Evolutionary conservation across 2,329 filamentous ascomycete genomes (phyloP), one percentile per base, ranked within the genome.

Genomic region (Zymoseptoria ardabiliae): DNA sequence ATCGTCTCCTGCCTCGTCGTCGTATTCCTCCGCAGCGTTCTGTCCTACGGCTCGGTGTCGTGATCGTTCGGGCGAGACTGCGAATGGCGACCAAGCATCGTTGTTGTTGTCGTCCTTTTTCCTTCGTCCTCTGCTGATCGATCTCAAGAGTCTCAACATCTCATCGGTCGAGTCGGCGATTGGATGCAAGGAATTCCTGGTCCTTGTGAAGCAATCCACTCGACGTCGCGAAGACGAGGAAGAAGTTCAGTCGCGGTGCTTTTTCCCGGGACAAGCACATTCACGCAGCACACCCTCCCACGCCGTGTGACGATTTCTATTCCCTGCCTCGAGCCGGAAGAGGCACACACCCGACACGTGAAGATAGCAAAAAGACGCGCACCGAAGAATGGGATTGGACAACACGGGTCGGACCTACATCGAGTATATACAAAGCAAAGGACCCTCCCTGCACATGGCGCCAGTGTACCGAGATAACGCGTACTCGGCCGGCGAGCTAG

Each of bases 51-150:
- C 63, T 20, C 70, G 68, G 50, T 66, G 53, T 53, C 68, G 63
- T 52, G 68, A 62, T 56, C 63, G 60, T 58, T 70, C 69, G 52
- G 68, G 67, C 21, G 68, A 67, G 13, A 45, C 52, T 35, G 58
- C 49, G 50, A 66, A 63, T 45, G 61, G 61, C 11, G 63, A 65
- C 50, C 57, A 64, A 50, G 57, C 57, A 41, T 58, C 53, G 19
- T 45, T 28, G 53, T 53, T 53, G 35, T 53, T 30, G 52, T 54
- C 21, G 58, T 64, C 56, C 35, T 56, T 50, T 50, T 63, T 61
- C 53, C 58, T 50, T n/a, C 65, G 61, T 21, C 65, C 65, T 61
- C 65, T 58, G 59, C 63, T 65, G 59, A 66, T 63, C 56, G 63
- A 65, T 11, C 65, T 61, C 48, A 66, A 65, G 53, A 66, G 61